A percentile compares a stretch with the other conserved stretches of the same genome.
phyloP scores from a whole-genome alignment of 306 rosid species.

The Luffa acutangula region DNA sequence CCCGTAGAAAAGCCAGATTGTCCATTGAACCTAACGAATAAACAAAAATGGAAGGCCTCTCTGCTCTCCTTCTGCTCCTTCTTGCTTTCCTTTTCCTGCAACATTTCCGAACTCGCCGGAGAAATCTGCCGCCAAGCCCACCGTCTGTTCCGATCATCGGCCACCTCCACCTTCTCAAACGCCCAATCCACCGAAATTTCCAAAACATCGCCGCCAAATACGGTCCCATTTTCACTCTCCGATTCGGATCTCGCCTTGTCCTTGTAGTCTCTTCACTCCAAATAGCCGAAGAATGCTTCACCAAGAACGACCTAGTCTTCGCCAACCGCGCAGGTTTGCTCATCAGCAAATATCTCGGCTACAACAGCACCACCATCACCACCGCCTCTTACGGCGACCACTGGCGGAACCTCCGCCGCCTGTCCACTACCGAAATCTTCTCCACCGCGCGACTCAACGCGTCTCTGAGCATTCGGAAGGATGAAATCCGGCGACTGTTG shows the following conservation, averaged over 20 bases:
- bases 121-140: conserved; percentile 34
- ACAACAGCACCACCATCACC: conserved; percentile 18
- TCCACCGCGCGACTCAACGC: conserved; percentile 19
- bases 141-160: conserved; percentile 40
- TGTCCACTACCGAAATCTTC: conserved; percentile 36
- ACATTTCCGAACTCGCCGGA: neutral
- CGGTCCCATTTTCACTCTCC: conserved; percentile 24
- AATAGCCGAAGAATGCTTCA: neutral
- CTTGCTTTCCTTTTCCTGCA: neutral
- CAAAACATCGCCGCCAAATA: conserved; percentile 19
- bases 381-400: conserved; percentile 39
- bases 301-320: neutral
- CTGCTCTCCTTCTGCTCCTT: neutral
- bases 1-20: too few relatives aligned
- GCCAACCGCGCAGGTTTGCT: conserved; percentile 28
- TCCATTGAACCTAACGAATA: neutral
- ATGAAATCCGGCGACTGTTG: conserved; percentile 28
- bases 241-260: conserved; percentile 19
- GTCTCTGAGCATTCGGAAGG: conserved; percentile 22
- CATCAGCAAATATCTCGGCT: conserved; percentile 21
- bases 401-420: conserved; percentile 64
- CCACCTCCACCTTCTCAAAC: conserved; percentile 32
- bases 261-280: conserved; percentile 27
- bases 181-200: conserved; percentile 20
- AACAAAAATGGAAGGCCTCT: neutral